Percentiles rank a stretch among this genome's conserved stretches.
Evolutionary conservation across 257 asterid species (phyloP).

Genomic region (Nicotiana otophora): DNA sequence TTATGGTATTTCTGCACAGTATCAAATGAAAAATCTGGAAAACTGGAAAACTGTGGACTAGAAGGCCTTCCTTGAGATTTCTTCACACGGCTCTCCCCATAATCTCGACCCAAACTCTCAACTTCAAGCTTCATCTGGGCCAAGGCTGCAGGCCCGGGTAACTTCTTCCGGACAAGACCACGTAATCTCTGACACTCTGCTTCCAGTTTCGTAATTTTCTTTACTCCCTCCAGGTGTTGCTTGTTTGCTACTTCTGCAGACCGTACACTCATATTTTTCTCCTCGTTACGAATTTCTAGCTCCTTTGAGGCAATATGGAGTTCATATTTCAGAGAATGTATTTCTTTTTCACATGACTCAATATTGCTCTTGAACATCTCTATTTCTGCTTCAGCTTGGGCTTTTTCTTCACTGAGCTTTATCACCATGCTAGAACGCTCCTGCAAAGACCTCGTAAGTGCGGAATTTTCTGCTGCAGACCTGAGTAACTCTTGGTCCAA

Average conservation of each 20-base stretch:
- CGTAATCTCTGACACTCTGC: conserved; percentile 96
- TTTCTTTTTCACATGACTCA: conserved; percentile 70
- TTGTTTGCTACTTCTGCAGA: conserved; percentile 95
- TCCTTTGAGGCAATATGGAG: conserved; percentile 76
- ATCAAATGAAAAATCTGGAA: conserved; percentile 64
- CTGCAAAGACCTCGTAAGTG: conserved; percentile 82
- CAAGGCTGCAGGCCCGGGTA: conserved; percentile 97
- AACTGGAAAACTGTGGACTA: conserved; percentile 43
- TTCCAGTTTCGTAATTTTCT: conserved; percentile 88
- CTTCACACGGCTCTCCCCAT: conserved; percentile 67
- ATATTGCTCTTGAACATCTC: conserved; percentile 57
- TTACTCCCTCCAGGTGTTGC: conserved; percentile 90
- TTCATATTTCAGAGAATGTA: conserved; percentile 77
- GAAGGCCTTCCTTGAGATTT: conserved; percentile 80
- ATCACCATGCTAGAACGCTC: conserved; percentile 85
- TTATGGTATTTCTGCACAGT: conserved; percentile 52
- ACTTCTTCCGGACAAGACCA: conserved; percentile 85
- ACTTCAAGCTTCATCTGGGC: conserved; percentile 99
- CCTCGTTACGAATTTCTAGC: conserved; percentile 90
- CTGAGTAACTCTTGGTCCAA: conserved; percentile 71
- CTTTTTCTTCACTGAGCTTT: conserved; percentile 73
- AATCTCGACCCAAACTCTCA: conserved; percentile 70
- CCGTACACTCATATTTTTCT: conserved; percentile 79
- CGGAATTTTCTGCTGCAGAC: conserved; percentile 82
- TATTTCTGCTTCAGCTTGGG: conserved; percentile 72